These are phyloP conservation scores for Mycena chlorophos DNA, from an alignment of 768 basidiomycete genomes.

Conservation along the genomic window DNA sequence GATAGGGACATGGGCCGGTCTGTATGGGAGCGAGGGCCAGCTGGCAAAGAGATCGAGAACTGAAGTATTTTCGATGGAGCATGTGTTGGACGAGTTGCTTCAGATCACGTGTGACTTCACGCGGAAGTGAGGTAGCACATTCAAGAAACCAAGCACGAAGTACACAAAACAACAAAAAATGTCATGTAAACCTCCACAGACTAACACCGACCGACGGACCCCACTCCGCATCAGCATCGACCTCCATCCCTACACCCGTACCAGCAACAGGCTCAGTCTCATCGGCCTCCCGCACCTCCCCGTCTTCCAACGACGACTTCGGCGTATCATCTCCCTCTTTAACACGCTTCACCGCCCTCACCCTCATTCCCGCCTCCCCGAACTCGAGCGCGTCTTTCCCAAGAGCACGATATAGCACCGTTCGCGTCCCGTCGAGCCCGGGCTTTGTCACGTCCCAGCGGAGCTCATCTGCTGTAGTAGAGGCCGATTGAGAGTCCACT, in stretches of 20 bases:
- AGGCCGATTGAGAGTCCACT: too few relatives aligned
- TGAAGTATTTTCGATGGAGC: too few relatives aligned
- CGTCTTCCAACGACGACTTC: not conserved
- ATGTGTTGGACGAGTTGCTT: too few relatives aligned
- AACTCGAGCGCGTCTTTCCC: constrained; percentile 9
- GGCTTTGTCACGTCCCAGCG: constrained; percentile 7
- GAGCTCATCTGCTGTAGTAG: too few relatives aligned
- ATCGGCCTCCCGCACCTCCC: not conserved
- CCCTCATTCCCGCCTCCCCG: constrained; percentile 5
- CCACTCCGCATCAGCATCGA: not conserved
- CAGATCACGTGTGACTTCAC: too few relatives aligned
- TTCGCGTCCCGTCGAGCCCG: not conserved
- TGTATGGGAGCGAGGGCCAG: too few relatives aligned
- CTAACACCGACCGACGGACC: not conserved
- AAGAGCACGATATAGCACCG: constrained; percentile 5
- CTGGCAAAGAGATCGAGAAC: too few relatives aligned
- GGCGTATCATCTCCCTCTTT: not conserved
- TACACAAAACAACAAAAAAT: not conserved
- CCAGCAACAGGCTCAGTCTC: not conserved
- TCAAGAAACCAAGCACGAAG: too few relatives aligned
- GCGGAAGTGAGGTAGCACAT: too few relatives aligned
- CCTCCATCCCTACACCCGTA: not conserved
- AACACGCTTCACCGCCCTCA: constrained; percentile 23
- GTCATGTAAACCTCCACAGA: not conserved
- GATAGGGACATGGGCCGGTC: too few relatives aligned